Percentiles rank a stretch among this genome's conserved stretches.
Evolutionary conservation across 1,284 basidiomycete genomes (phyloP).

Genomic region (Agroathelia rolfsii): DNA sequence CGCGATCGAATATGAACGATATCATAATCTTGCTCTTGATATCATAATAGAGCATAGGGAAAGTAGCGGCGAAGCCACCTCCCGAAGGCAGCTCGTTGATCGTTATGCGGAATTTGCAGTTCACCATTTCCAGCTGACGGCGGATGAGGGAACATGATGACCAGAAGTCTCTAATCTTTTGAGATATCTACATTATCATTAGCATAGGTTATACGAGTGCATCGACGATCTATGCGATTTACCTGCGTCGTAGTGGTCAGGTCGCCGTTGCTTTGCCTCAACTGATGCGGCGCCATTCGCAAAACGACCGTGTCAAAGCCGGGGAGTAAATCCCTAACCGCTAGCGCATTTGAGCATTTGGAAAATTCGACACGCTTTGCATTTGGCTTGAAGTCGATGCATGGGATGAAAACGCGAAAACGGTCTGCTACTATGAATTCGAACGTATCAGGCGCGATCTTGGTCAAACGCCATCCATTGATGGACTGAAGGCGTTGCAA

Average conservation of each 20-base stretch:
- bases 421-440: slow-evolving; percentile 60
- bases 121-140: slow-evolving; percentile 59
- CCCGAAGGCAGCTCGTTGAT: slow-evolving; percentile 32
- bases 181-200: slow-evolving; percentile 45
- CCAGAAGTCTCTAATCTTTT: slow-evolving; percentile 62
- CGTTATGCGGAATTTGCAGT: slow-evolving; percentile 63
- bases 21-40: slow-evolving; percentile 54
- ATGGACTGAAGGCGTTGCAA: slow-evolving; percentile 67
- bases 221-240: slow-evolving; percentile 11
- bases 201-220: slow-evolving; percentile 1
- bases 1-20: slow-evolving; percentile 47
- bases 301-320: slow-evolving; percentile 46
- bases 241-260: slow-evolving; percentile 43
- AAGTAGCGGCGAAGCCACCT: no score
- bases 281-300: slow-evolving; percentile 33
- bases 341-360: no score
- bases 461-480: slow-evolving; percentile 58
- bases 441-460: slow-evolving; percentile 44
- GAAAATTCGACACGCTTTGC: slow-evolving; percentile 34
- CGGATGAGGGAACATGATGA: slow-evolving; percentile 63
- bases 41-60: no score
- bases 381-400: slow-evolving; percentile 46
- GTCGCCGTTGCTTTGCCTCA: slow-evolving; percentile 25
- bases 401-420: slow-evolving; percentile 59
- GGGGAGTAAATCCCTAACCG: slow-evolving; percentile 53